phyloP scores from a whole-genome alignment of 495 filamentous ascomycete species.

The Parmelia sp. region DNA sequence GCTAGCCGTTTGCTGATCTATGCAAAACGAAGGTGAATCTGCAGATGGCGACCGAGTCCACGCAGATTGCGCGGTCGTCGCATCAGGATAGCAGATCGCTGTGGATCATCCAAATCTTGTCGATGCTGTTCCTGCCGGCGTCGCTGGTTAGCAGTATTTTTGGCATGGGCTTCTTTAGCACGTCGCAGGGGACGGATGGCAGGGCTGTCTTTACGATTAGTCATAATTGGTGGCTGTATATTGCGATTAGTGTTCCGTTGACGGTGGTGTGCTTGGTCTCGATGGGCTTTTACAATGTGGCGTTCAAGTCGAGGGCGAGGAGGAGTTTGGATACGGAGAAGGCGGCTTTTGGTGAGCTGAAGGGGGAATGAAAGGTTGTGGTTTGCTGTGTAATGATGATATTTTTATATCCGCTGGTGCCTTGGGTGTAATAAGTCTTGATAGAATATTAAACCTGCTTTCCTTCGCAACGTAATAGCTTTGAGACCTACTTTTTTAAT shows the following conservation, averaged over 20 bases:
- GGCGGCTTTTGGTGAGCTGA: neutral
- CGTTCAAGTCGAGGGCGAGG: constrained; percentile 1
- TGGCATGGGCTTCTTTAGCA: constrained; percentile 18
- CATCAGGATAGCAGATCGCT: constrained; percentile 18
- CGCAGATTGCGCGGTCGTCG: constrained; percentile 17
- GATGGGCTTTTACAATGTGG: constrained; percentile 5
- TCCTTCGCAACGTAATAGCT: too few species aligned
- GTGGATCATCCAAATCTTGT: constrained; percentile 17
- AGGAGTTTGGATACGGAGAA: neutral
- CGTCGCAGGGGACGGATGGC: constrained; percentile 11
- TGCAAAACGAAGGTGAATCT: constrained; percentile 14
- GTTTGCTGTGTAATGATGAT: too few species aligned
- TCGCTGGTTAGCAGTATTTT: constrained; percentile 20
- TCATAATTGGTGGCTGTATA: constrained; percentile 13
- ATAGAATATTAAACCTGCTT: too few species aligned
- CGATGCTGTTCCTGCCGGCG: constrained; percentile 16
- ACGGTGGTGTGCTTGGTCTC: constrained; percentile 8
- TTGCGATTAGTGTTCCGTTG: constrained; percentile 12
- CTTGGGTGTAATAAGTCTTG: too few species aligned
- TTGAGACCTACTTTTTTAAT: too few species aligned
- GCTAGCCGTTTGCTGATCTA: neutral
- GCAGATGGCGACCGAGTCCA: constrained; percentile 19
- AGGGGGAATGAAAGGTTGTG: neutral
- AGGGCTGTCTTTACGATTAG: constrained; percentile 12
- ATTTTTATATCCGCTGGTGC: too few species aligned